Evolutionary conservation across 2,329 filamentous ascomycete species (phyloP).

Genomic region (Fusarium miscanthi): DNA sequence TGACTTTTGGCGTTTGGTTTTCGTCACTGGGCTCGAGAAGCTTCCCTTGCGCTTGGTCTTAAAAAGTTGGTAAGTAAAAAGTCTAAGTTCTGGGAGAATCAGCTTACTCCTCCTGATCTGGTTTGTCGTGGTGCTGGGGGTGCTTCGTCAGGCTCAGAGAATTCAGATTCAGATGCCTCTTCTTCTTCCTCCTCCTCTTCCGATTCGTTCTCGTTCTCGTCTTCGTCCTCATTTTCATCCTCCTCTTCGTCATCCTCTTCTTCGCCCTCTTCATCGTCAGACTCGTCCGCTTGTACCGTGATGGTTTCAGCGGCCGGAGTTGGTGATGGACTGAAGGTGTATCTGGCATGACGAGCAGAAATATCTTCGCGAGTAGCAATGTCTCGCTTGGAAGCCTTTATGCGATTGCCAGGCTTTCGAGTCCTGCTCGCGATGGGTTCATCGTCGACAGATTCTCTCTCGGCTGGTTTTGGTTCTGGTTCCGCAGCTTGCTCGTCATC

Average conservation of each 20-base stretch:
- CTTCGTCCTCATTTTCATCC: neutral
- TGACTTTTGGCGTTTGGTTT: neutral
- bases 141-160: neutral
- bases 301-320: neutral
- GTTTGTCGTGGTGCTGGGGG: neutral
- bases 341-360: neutral
- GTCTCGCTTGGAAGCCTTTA: neutral
- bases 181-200: neutral
- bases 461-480: neutral
- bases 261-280: neutral
- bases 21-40: neutral
- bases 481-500: neutral
- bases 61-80: neutral
- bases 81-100: fast-evolving
- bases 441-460: neutral
- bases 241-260: neutral
- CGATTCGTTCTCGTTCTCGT: neutral
- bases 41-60: neutral
- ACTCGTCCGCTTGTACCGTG: neutral
- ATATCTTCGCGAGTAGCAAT: neutral
- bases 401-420: neutral
- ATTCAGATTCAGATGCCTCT: neutral
- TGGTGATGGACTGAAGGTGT: neutral
- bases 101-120: neutral
- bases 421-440: neutral